Evolutionary conservation across 1,284 basidiomycete species (phyloP), one percentile per base, ranked within the genome.

Genomic region (Microbotryomycetes sp.): DNA sequence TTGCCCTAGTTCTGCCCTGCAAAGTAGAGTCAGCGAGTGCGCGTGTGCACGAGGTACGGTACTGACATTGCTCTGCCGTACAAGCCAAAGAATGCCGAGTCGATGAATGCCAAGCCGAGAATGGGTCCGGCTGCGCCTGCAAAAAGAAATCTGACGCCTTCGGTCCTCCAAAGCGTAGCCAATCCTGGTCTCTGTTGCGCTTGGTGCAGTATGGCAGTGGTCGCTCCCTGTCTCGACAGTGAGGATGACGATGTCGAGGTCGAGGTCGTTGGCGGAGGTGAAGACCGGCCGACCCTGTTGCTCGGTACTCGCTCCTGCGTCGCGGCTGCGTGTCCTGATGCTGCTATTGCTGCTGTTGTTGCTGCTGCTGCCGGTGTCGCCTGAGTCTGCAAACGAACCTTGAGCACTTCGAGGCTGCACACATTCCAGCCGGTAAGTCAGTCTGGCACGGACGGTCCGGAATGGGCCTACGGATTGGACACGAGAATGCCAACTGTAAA

Each of bases 101-200:
- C 72, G 55, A 73, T 73, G 29, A 73, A 68, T 5, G 72, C 71
- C 21, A 73, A 58, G 9, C 70, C 72, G 16, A 73, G 56, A 28
- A 73, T 73, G 9, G 72, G 72, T 1, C 69, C 71, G 5, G 71
- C 71, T 23, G 72, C 72, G 4, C 72, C 72, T 23, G 72, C 72
- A 24, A 72, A 66, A 46, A 73, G 62, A 60, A 73, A 72, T 26
- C 65, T 59, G 23, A 60, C 35, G 6, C 72, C 72, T 52, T 73
- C 72, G 9, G 70, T 54, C 24, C 60, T 52, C 63, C 71, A 73
- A 23, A 73, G 58, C 23, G 59, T 54, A 4, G 54, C 30, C 7
- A 71, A 60, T n/a, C 68, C 63, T 7, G 57, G 60, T 56, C 41
- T 54, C 16, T 50, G 57, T 50, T 35, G 57, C 48, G 50, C 31